Evolutionary conservation across 23 red algal genomes (phyloP).

Genomic region (Cyanidiococcus yangmingshanensis): DNA sequence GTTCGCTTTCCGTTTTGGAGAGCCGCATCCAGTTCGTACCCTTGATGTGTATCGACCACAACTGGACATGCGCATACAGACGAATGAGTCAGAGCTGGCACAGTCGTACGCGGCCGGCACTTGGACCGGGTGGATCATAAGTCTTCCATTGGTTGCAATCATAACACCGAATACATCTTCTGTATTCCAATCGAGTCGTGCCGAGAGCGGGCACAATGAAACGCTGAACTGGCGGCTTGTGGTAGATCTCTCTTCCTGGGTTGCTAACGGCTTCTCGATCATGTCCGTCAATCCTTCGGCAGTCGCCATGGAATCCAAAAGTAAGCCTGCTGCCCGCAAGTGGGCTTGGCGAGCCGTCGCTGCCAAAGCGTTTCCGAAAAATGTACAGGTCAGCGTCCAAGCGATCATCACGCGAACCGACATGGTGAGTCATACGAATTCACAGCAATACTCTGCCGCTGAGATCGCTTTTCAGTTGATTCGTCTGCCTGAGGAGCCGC

Average conservation of each 20-base stretch:
- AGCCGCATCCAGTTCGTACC: not conserved
- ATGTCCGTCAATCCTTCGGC: not conserved
- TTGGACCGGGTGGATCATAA: conserved; percentile 16
- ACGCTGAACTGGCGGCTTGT: not conserved
- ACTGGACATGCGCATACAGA: not conserved
- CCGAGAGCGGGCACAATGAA: not conserved
- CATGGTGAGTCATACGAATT: not conserved
- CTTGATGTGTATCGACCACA: conserved; percentile 29
- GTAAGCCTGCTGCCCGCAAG: not conserved
- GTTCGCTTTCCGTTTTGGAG: conserved; percentile 26
- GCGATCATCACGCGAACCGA: not conserved
- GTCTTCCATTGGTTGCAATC: not conserved
- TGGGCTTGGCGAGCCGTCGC: not conserved
- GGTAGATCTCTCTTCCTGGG: conserved; percentile 7
- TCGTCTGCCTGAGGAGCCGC: conserved; percentile 8
- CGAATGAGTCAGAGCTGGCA: conserved; percentile 11
- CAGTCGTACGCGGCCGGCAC: conserved; percentile 14
- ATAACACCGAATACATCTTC: not conserved
- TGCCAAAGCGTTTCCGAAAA: conserved; percentile 7
- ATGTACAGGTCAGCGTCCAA: not conserved
- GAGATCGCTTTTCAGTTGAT: conserved; percentile 15
- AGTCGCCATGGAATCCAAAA: not conserved
- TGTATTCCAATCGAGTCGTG: not conserved
- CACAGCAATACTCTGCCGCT: not conserved
- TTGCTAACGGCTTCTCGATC: conserved; percentile 11